Base-by-base conservation (phyloP, 805 yeast species). In the Ogataea siamensis region DNA sequence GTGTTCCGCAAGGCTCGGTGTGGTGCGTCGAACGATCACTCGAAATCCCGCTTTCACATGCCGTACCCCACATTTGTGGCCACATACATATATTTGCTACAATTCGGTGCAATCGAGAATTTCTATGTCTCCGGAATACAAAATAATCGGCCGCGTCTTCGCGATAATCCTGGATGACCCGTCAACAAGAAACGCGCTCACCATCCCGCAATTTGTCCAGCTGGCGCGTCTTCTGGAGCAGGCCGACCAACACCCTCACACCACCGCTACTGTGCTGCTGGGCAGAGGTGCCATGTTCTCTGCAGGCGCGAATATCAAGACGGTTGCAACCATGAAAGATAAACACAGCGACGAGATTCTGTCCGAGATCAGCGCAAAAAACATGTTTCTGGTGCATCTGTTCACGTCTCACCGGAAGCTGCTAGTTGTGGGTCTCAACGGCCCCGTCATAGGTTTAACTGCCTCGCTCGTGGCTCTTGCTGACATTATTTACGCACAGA, bases 391-490 rank as follows among this genome's bases (percentile, higher is more conserved):
- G 38, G 80, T 93, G 4, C 74, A 78, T 46, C 67, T 81, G 25
- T 77, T 85, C 56, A 74, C 76, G 46, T 74, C 78, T 51, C 96
- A 87, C 61, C 62, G 71, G 7, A 87, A 87, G 57, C 68, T 86
- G 7, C 63, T 87, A 24, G 44, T 79, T 18, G 76, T 77, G 29
- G 89, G 87, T 3, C 67, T 87, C 40, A 87, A 87, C 56, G 96
- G 96, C 0, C 95, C 96, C 0, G 94, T 78, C 5, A 73, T 87
- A 42, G 96, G 96, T 0, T 70, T 87, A 42, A 67, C 80, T 21
- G 78, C 89, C 2, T 87, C 88, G 0, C 59, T 87, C 36, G 80
- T 86, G 9, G 74, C 82, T n/a, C 63, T 83, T 37, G 78, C 84
- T 60, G 96, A 87, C 61, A 68, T 87, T 42, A 70, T 87, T 7